phyloP scores from a whole-genome alignment of 106 monocot genomes.

The Acanthochlamys bracteata region DNA sequence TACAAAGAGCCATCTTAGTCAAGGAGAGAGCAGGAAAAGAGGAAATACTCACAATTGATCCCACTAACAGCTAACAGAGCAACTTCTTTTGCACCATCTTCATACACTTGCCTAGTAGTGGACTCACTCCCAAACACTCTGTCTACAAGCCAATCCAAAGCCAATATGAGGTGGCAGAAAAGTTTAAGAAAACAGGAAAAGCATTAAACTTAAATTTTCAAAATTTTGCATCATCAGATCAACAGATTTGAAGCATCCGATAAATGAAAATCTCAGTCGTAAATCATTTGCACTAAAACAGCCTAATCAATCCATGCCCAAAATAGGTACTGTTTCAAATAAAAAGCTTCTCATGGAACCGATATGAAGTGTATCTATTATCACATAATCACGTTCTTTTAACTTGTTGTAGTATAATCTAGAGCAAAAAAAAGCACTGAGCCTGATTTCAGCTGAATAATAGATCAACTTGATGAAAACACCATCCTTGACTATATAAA shows the following conservation, averaged over 20 bases:
- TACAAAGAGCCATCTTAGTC: not conserved
- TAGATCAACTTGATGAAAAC: not conserved
- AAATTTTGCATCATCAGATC: not conserved
- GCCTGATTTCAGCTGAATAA: not conserved
- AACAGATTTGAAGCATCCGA: no score
- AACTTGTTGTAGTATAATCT: not conserved
- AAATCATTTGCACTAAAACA: no score
- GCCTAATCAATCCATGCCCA: no score
- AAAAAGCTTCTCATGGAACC: no score
- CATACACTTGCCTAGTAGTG: constrained; percentile 69
- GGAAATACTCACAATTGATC: constrained; percentile 62
- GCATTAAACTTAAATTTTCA: not conserved
- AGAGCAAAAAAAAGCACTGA: not conserved
- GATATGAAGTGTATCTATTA: no score
- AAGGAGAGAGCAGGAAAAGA: constrained; percentile 5
- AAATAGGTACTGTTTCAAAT: no score
- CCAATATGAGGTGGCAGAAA: constrained; percentile 1
- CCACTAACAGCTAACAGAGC: constrained; percentile 90
- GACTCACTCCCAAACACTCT: constrained; percentile 67
- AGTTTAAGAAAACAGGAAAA: constrained; percentile 3
- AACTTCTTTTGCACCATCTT: constrained; percentile 81
- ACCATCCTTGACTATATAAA: not conserved
- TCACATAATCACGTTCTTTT: not conserved
- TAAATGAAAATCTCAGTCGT: not conserved
- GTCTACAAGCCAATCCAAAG: constrained; percentile 26